Conservation (phyloP, 2,329 filamentous ascomycete species). For the Juglanconis sp. region DNA sequence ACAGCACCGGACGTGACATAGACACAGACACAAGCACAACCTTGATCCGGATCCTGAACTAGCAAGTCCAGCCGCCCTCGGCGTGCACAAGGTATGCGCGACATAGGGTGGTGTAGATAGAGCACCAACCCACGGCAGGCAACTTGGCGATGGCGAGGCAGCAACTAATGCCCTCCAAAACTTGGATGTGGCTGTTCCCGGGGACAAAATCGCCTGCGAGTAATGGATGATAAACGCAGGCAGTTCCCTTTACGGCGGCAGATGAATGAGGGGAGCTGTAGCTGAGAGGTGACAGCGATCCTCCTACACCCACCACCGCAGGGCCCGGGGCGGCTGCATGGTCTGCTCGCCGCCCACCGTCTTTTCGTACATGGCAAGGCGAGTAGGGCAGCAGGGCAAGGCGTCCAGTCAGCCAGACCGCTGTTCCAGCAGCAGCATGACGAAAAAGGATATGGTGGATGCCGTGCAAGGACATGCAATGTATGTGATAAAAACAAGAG, state of each 20-base stretch:
- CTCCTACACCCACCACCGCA: slow-evolving; percentile 4
- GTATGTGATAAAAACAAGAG: slow-evolving; percentile 16
- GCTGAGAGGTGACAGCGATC: slow-evolving; percentile 19
- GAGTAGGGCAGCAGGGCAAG: not conserved
- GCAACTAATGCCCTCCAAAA: not conserved
- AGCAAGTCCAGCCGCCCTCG: slow-evolving; percentile 13
- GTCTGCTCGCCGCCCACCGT: slow-evolving; percentile 5
- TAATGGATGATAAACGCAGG: slow-evolving; percentile 34
- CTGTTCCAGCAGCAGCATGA: slow-evolving; percentile 2
- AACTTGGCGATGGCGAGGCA: not conserved
- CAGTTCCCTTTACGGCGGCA: slow-evolving; percentile 21
- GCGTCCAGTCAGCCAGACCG: not conserved
- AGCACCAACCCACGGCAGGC: not conserved
- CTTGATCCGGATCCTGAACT: not conserved
- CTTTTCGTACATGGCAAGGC: slow-evolving; percentile 12
- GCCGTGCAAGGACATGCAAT: slow-evolving; percentile 11
- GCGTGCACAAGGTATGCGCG: not conserved
- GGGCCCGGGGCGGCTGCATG: not conserved
- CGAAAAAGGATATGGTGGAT: not conserved
- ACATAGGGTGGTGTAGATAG: not conserved
- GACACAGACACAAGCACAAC: not conserved
- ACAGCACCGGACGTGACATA: slow-evolving; percentile 10
- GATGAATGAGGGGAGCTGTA: slow-evolving; percentile 14
- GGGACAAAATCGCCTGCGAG: slow-evolving; percentile 31
- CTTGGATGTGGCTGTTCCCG: slow-evolving; percentile 14